Evolutionary conservation across 2,329 filamentous ascomycete genomes (phyloP).

Genomic region (Coleophoma crateriformis): DNA sequence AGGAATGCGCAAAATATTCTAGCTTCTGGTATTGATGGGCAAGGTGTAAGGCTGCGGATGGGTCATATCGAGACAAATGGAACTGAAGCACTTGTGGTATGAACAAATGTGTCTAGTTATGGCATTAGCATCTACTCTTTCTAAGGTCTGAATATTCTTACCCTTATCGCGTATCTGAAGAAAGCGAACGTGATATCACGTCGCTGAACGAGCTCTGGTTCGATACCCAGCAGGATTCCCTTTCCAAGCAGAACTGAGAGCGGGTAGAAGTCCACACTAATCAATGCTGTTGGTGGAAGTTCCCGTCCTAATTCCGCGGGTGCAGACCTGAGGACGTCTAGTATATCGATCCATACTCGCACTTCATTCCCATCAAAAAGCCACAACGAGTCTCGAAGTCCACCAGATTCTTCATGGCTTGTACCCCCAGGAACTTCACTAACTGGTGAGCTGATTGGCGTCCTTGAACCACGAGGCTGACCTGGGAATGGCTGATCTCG

Average conservation of each 20-base stretch:
- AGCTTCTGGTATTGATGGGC: constrained; percentile 82
- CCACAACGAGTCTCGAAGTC: constrained; percentile 83
- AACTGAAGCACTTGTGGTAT: constrained; percentile 81
- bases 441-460: background rate
- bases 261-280: constrained; percentile 93
- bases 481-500: constrained; percentile 62
- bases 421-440: constrained; percentile 4
- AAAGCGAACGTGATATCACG: constrained; percentile 88
- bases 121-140: constrained; percentile 7
- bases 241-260: constrained; percentile 83
- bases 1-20: constrained; percentile 86
- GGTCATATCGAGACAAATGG: constrained; percentile 70
- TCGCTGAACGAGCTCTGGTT: constrained; percentile 88
- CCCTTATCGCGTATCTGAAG: constrained; percentile 80
- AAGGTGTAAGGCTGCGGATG: constrained; percentile 73
- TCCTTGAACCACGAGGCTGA: constrained; percentile 5
- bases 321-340: constrained; percentile 72
- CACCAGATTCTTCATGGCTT: constrained; percentile 17
- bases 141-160: constrained; percentile 38
- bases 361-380: constrained; percentile 85
- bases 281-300: constrained; percentile 66
- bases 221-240: constrained; percentile 83
- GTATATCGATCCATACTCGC: constrained; percentile 83
- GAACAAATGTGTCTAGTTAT: constrained; percentile 76
- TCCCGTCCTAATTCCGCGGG: constrained; percentile 62